phyloP scores from a whole-genome alignment of 441 rosid genomes.

The Aquilaria agallochum region DNA sequence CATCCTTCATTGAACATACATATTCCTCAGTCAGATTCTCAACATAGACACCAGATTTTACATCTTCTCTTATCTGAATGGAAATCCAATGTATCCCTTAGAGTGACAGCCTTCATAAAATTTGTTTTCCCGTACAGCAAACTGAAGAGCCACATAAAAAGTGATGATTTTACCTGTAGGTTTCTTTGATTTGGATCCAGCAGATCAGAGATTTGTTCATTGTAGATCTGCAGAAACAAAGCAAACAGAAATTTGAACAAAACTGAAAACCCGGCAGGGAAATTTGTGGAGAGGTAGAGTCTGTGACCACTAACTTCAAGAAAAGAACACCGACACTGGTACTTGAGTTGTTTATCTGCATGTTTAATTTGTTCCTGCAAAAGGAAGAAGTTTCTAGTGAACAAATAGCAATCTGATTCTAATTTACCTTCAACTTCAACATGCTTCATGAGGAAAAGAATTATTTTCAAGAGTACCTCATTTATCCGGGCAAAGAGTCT shows the following conservation, averaged over 20 bases:
- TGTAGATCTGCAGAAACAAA: slow-evolving; percentile 75
- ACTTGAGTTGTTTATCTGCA: slow-evolving; percentile 76
- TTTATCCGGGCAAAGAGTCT: slow-evolving; percentile 76
- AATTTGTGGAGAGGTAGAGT: slow-evolving; percentile 2
- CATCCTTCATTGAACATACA: slow-evolving; percentile 81
- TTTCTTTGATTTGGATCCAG: slow-evolving; percentile 87
- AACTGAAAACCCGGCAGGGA: background rate
- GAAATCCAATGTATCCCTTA: background rate
- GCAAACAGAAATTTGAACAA: slow-evolving; percentile 7
- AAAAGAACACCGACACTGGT: slow-evolving; percentile 97
- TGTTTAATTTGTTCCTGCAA: slow-evolving; percentile 91
- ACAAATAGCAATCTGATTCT: slow-evolving; percentile 4
- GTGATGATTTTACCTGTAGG: slow-evolving; percentile 61
- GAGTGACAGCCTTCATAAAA: slow-evolving; percentile 10
- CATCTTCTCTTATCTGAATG: slow-evolving; percentile 94
- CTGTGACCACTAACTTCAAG: slow-evolving; percentile 41
- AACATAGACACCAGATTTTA: slow-evolving; percentile 89
- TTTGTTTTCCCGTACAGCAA: background rate
- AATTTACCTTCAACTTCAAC: slow-evolving; percentile 1
- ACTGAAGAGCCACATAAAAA: slow-evolving; percentile 9
- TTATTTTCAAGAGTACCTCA: slow-evolving; percentile 47
- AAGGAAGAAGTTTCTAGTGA: slow-evolving; percentile 8
- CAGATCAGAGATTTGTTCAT: slow-evolving; percentile 98
- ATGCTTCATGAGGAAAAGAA: slow-evolving; percentile 13
- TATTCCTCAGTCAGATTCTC: slow-evolving; percentile 84